These are phyloP conservation scores for Chaetomiaceae sp. DNA, from an alignment of 2,329 filamentous ascomycete genomes.

Conservation along the genomic window DNA sequence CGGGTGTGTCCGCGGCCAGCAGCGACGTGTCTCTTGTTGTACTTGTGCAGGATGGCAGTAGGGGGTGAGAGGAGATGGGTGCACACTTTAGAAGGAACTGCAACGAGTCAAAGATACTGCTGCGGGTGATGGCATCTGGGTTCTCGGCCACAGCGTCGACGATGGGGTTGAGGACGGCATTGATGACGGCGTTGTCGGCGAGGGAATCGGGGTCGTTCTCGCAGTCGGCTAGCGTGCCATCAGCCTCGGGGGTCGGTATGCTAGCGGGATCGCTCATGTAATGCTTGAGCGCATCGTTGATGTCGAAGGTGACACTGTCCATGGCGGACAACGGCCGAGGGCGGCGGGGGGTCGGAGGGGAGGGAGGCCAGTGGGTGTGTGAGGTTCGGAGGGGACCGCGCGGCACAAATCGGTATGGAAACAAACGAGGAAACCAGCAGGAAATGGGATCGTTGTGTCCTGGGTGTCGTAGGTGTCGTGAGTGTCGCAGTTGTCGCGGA, in stretches of 20 bases:
- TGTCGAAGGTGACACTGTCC: constrained; percentile 82
- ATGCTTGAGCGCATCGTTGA: constrained; percentile 92
- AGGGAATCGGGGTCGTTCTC: constrained; percentile 86
- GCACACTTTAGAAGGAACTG: constrained; percentile 96
- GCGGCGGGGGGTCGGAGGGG: constrained; percentile 5
- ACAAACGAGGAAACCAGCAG: too few relatives aligned
- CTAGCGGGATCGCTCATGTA: constrained; percentile 90
- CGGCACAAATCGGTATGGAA: too few relatives aligned
- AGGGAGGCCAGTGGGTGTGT: too few relatives aligned
- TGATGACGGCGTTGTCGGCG: constrained; percentile 67
- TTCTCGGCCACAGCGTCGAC: constrained; percentile 89
- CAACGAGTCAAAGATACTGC: constrained; percentile 80
- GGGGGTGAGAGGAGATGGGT: constrained; percentile 44
- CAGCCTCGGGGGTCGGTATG: constrained; percentile 81
- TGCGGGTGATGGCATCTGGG: constrained; percentile 78
- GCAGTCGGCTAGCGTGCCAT: constrained; percentile 78
- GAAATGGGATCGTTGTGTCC: neutral
- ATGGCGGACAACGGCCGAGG: constrained; percentile 40
- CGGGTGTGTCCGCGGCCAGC: constrained; percentile 10
- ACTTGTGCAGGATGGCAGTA: constrained; percentile 4
- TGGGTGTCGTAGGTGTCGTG: neutral
- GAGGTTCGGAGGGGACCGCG: too few relatives aligned
- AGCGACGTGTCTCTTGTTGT: constrained; percentile 4
- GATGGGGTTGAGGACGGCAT: constrained; percentile 83
- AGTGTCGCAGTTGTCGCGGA: neutral